phyloP scores from a whole-genome alignment of 2,329 filamentous ascomycete genomes.

The Xylaria sp. region DNA sequence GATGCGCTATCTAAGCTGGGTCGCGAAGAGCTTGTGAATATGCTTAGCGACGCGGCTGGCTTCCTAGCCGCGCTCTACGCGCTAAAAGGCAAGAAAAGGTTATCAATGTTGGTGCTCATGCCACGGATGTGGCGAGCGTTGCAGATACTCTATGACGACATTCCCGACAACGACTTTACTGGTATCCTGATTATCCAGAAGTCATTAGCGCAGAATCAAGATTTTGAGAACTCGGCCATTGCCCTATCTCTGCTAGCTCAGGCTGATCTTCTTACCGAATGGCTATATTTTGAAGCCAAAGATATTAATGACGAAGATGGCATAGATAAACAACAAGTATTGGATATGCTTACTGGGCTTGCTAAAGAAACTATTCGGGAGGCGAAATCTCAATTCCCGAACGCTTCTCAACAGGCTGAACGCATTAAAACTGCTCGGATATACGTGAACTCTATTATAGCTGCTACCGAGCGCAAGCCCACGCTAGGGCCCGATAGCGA shows the following conservation, averaged over 20 bases:
- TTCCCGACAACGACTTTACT: conserved; percentile 33
- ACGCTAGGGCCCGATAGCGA: not conserved
- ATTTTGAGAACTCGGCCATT: conserved; percentile 21
- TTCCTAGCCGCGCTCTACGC: conserved; percentile 38
- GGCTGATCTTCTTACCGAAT: conserved; percentile 15
- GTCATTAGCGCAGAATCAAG: conserved; percentile 22
- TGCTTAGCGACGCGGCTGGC: conserved; percentile 22
- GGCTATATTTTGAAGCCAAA: conserved; percentile 2
- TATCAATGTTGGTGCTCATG: conserved; percentile 28
- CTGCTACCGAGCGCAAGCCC: not conserved
- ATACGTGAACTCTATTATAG: conserved; percentile 35
- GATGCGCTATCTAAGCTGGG: conserved; percentile 35
- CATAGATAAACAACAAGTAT: conserved; percentile 2
- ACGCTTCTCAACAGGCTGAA: conserved; percentile 33
- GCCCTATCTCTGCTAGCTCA: conserved; percentile 22
- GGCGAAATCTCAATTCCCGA: conserved; percentile 25
- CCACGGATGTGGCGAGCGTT: conserved; percentile 27
- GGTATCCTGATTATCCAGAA: conserved; percentile 25
- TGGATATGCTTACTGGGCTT: not conserved
- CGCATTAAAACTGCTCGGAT: conserved; percentile 36
- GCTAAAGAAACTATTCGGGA: conserved; percentile 7
- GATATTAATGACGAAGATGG: conserved; percentile 1
- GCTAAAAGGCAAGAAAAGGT: conserved; percentile 28
- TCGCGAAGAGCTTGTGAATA: conserved; percentile 15
- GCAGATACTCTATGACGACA: conserved; percentile 35